These are phyloP conservation scores for Tuber borchii DNA, from an alignment of 495 filamentous ascomycete species.

Conservation along the genomic window DNA sequence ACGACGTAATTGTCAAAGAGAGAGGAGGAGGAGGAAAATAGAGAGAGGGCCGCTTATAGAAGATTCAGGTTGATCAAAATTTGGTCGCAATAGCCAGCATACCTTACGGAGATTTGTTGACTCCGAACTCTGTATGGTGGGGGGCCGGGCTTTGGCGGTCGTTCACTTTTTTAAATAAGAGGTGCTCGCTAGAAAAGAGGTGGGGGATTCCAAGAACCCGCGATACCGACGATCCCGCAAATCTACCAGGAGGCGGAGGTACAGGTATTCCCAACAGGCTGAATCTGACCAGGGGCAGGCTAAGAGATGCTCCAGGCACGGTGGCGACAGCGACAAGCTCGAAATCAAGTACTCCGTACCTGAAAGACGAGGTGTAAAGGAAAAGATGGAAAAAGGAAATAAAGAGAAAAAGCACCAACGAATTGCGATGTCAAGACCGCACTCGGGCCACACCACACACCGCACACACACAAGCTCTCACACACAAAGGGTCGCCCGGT, in stretches of 20 bases:
- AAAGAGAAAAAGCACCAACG: slow-evolving; percentile 24
- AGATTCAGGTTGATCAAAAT: neutral
- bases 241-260: slow-evolving; percentile 34
- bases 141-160: slow-evolving; percentile 14
- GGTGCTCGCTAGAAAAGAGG: slow-evolving; percentile 25
- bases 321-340: slow-evolving; percentile 20
- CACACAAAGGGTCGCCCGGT: slow-evolving; percentile 24
- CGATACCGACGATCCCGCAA: slow-evolving; percentile 35
- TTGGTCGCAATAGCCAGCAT: slow-evolving; percentile 2
- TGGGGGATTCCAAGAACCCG: slow-evolving; percentile 27
- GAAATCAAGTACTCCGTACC: slow-evolving; percentile 20
- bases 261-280: slow-evolving; percentile 29
- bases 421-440: slow-evolving; percentile 33
- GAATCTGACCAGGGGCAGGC: slow-evolving; percentile 27
- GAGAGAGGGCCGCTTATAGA: neutral
- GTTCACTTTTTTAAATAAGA: slow-evolving; percentile 28
- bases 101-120: neutral
- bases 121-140: neutral
- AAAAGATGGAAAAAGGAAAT: slow-evolving; percentile 16
- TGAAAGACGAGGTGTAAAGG: slow-evolving; percentile 13
- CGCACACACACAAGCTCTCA: neutral
- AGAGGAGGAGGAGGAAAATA: neutral
- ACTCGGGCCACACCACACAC: slow-evolving; percentile 6
- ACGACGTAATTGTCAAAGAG: neutral
- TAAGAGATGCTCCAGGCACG: slow-evolving; percentile 23